A percentile compares a stretch with the other conserved stretches of the same genome.
These are phyloP conservation scores for Trametes punicea DNA, from an alignment of 768 basidiomycete species.

Conservation along the genomic window DNA sequence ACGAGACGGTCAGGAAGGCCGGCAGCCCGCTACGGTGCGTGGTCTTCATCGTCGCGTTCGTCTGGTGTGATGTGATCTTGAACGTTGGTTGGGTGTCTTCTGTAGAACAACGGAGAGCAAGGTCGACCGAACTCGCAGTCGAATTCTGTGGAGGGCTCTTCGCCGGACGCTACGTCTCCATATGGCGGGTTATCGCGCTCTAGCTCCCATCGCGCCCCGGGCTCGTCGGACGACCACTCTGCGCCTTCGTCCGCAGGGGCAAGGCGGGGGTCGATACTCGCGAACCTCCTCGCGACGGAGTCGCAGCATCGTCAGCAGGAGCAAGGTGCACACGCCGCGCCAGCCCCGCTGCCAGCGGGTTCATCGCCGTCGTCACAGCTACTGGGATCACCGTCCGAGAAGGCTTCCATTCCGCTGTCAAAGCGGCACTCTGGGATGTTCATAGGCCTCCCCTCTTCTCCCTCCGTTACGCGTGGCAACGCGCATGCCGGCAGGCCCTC, in stretches of 20 bases:
- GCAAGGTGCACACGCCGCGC: conserved; percentile 9
- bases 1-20: conserved; percentile 30
- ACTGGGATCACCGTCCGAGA: conserved; percentile 14
- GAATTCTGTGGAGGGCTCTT: conserved; percentile 11
- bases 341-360: neutral
- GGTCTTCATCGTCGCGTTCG: neutral
- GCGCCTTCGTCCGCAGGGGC: conserved; percentile 11
- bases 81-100: neutral
- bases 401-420: conserved; percentile 16
- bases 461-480: conserved; percentile 14
- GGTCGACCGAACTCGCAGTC: conserved; percentile 11
- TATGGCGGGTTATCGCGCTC: conserved; percentile 13
- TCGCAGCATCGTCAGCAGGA: conserved; percentile 16
- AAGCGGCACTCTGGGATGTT: conserved; percentile 21
- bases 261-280: conserved; percentile 8
- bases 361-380: conserved; percentile 8
- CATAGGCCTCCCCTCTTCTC: conserved; percentile 21
- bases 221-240: conserved; percentile 15
- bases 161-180: conserved; percentile 14
- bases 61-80: neutral
- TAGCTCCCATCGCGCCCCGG: conserved; percentile 8
- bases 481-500: conserved; percentile 12
- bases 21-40: conserved; percentile 31
- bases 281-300: conserved; percentile 7
- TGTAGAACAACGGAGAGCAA: conserved; percentile 2